Evolutionary conservation across 2,329 filamentous ascomycete species (phyloP), one percentile per base, ranked within the genome.

Genomic region (Ophiocordyceps unilateralis): DNA sequence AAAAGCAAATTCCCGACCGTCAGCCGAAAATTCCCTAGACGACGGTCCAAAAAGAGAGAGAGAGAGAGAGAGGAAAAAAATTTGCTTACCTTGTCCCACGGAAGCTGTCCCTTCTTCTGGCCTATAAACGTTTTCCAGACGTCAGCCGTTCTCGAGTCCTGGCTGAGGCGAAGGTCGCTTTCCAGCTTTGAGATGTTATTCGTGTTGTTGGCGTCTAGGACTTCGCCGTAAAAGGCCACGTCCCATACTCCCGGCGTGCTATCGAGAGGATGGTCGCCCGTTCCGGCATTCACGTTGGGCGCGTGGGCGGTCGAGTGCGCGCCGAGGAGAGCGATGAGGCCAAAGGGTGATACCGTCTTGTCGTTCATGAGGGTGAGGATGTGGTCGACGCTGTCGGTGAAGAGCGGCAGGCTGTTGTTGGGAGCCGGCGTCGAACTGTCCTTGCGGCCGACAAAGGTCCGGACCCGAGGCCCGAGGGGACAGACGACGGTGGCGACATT

Each of bases 221-320:
- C 62, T 50, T 65, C 53, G 23, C 58, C 54, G 52, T 70, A 74
- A 51, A 66, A 74, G 12, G 60, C 49, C 0, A 65, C 60, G 43
- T 74, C 69, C 70, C 69, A 74, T 0, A 68, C 57, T 8, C 67
- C 67, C 0, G 67, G 66, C 0, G 68, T 71, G 23, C 58, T 62
- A 48, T 74, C 70, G 45, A 72, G 67, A 0, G 69, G 61, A 26
- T 26, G 24, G 15, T 62, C 59, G 17, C 60, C 62, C 1, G 60
- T 55, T 4, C 48, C 42, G 0, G 52, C 43, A 42, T 69, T 60
- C 41, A 65, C 60, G 40, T 62, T 62, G 44, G 60, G 59, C 51
- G 73, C 68, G 48, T 64, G 64, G 20, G 64, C 65, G 9, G 64
- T 62, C 1, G 65, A 65, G 50, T 75, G 71, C 0, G 70, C 68